phyloP scores from a whole-genome alignment of 2,329 filamentous ascomycete genomes.

The Ophiostoma tasmaniense region DNA sequence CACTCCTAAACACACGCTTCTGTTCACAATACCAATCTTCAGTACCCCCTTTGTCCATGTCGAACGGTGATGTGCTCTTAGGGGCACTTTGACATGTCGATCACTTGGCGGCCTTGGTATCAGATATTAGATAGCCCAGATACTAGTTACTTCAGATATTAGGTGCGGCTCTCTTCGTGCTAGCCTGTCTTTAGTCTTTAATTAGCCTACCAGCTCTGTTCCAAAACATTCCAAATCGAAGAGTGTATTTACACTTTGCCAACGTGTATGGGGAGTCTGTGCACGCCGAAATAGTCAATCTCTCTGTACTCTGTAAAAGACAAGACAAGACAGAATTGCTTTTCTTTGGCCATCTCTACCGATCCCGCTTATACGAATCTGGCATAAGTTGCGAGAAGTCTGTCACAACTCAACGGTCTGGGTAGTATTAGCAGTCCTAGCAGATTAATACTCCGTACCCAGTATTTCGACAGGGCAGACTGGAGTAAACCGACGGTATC shows the following conservation, averaged over 20 bases:
- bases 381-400: constrained; percentile 1
- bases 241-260: background rate
- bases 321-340: background rate
- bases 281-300: background rate
- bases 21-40: too few species aligned
- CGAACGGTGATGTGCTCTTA: background rate
- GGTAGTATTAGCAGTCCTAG: too few species aligned
- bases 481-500: background rate
- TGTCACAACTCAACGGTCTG: background rate
- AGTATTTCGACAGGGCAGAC: background rate
- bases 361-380: background rate
- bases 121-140: too few species aligned
- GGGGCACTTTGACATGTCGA: background rate
- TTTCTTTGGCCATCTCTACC: background rate
- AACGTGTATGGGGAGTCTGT: constrained; percentile 8
- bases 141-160: too few species aligned
- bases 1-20: too few species aligned
- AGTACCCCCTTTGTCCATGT: background rate
- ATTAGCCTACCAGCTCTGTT: background rate
- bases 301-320: too few species aligned
- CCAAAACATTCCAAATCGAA: constrained; percentile 3
- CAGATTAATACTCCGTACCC: background rate
- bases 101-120: background rate
- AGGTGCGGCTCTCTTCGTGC: background rate
- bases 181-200: background rate